Evolutionary conservation across 2,329 filamentous ascomycete species (phyloP).

Genomic region (Sporothrix humicola): DNA sequence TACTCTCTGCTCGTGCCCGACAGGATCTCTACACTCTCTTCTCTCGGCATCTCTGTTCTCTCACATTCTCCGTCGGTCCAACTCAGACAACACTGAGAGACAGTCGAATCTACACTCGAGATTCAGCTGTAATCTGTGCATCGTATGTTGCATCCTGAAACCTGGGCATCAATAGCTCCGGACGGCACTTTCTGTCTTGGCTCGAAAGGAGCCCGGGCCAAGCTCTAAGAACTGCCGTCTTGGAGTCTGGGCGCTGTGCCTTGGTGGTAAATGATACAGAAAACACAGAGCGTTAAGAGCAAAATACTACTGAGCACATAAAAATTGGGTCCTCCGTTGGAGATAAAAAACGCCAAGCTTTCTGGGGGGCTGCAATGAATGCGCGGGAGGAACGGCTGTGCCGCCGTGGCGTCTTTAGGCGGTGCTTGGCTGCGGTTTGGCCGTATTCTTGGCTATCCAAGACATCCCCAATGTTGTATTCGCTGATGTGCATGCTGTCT

Average conservation of each 20-base stretch:
- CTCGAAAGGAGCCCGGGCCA: neutral
- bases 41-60: too few species aligned
- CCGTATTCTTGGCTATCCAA: neutral
- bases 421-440: neutral
- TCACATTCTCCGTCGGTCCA: neutral
- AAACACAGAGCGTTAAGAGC: neutral
- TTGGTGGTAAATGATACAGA: too few species aligned
- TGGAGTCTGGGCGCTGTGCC: too few species aligned
- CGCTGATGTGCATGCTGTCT: neutral
- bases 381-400: neutral
- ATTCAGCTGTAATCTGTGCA: too few species aligned
- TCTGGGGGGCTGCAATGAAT: constrained; percentile 12
- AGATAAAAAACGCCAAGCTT: constrained; percentile 9
- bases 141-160: too few species aligned
- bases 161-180: neutral
- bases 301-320: neutral
- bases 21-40: too few species aligned
- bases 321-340: neutral
- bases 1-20: too few species aligned
- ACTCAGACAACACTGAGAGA: neutral
- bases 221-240: neutral
- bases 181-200: constrained; percentile 4
- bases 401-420: neutral
- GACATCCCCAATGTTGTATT: neutral
- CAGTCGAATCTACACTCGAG: too few species aligned